Percentiles rank a stretch among this genome's conserved stretches.
These are phyloP conservation scores for Cucumis hystrix DNA, from an alignment of 306 rosid species.

Conservation along the genomic window DNA sequence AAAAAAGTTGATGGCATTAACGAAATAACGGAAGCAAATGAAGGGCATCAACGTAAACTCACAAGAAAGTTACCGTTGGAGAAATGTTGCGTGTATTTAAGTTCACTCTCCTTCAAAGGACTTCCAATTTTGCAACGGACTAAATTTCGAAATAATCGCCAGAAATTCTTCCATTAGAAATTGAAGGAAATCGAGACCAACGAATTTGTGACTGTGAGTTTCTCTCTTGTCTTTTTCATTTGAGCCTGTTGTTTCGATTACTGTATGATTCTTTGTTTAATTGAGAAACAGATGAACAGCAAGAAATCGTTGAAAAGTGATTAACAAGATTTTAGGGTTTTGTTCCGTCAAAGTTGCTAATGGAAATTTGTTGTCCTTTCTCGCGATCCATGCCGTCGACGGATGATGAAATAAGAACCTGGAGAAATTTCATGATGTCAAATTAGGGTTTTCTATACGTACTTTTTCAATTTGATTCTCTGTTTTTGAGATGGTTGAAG, in stretches of 20 bases:
- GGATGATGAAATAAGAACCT: background rate
- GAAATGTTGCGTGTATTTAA: background rate
- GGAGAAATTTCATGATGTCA: background rate
- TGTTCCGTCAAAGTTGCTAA: background rate
- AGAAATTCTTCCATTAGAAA: background rate
- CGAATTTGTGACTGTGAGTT: background rate
- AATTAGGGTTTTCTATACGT: background rate
- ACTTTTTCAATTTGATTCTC: background rate
- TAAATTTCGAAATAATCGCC: background rate
- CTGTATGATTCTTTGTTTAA: background rate
- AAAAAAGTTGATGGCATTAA: background rate
- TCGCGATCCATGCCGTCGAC: background rate
- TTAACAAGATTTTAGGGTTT: background rate
- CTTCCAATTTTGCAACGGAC: background rate
- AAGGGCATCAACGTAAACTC: background rate
- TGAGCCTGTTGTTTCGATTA: background rate
- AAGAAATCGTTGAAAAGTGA: background rate
- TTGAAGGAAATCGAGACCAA: background rate
- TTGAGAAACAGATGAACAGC: background rate
- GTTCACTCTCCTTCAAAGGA: background rate
- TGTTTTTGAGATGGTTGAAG: background rate
- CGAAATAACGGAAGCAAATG: background rate
- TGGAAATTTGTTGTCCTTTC: background rate
- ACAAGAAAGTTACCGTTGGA: conserved; percentile 6
- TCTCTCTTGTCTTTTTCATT: background rate